Conservation (phyloP, 2,329 filamentous ascomycete genomes). For the Calonectria hongkongensis region DNA sequence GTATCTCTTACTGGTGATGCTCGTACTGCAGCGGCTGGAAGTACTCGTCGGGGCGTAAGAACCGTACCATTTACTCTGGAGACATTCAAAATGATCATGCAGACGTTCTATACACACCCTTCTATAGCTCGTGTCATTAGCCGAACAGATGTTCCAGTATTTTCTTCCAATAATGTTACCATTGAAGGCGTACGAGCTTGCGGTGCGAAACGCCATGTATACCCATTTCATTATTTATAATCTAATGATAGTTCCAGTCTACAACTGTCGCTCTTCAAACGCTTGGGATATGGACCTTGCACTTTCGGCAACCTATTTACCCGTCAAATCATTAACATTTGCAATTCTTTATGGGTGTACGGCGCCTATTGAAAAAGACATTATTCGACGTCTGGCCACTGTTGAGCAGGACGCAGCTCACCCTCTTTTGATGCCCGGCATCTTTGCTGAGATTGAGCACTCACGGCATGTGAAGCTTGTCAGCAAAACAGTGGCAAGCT, state of each 20-base stretch:
- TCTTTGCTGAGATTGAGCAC: slow-evolving; percentile 32
- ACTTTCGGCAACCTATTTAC: slow-evolving; percentile 32
- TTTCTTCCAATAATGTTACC: not conserved
- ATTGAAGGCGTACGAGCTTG: not conserved
- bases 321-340: slow-evolving; percentile 7
- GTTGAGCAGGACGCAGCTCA: slow-evolving; percentile 11
- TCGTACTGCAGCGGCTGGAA: not conserved
- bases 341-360: slow-evolving; percentile 37
- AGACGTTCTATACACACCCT: not conserved
- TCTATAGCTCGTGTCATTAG: slow-evolving; percentile 29
- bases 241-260: slow-evolving; percentile 2
- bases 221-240: not conserved
- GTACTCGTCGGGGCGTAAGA: not conserved
- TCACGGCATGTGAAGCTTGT: slow-evolving; percentile 26
- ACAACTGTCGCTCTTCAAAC: slow-evolving; percentile 36
- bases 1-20: not conserved
- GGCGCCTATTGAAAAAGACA: not conserved
- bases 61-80: slow-evolving; percentile 28
- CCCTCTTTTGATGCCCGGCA: slow-evolving; percentile 23
- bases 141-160: slow-evolving; percentile 26
- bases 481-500: not conserved
- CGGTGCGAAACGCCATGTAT: not conserved
- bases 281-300: slow-evolving; percentile 36
- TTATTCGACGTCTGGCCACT: slow-evolving; percentile 12
- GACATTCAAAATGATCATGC: not conserved